Base-by-base conservation (phyloP, 108 stramenopile species). In the Skeletonema tropicum region DNA sequence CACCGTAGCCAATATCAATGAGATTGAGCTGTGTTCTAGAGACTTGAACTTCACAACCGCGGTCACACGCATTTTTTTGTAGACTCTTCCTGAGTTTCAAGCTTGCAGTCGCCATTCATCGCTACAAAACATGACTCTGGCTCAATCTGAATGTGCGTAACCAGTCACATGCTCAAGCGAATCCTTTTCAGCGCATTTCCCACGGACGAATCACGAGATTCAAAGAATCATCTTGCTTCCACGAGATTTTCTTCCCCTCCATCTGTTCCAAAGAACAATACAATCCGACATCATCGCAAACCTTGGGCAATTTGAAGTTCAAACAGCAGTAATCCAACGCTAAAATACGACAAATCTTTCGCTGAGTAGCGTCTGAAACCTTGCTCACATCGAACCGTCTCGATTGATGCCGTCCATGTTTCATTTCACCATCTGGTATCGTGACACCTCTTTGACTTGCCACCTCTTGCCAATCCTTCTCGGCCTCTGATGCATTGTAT, bases 301-400 rank as follows among this genome's bases (percentile, higher is more conserved):
- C 81, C 39, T 68, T 41, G 19, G 81, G 81, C 60, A 82, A 58
- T 58, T 66, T 48, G 0, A 82, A 55, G 55, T 82, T 82, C 55
- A 82, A 72, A 14, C 81, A 82, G 39, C 81, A 82, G 52, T 82
- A 82, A 68, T 82, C 81, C 29, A 82, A 63, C 31, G 71, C 81
- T 70, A 82, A 2, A 0, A 82, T 42, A 23, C 36, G 19, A 35
- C 81, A 82, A 29, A 82, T 75, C 52, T 72, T 75, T 42, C 60
- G 64, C 26, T 82, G 75, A n/a, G 81, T 82, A 14, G 14, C 65
- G 52, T 72, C 65, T 52, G 74, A 67, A 0, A 82, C 74, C 64
- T 66, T 33, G 32, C 35, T 58, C 59, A 75, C 19, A 68, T 82
- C 71, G 36, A 82, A 71, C 46, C 81, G 64, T 41, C 81, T 68